Conservation (phyloP, 805 yeast genomes). For the Wickerhamiella siamensis region DNA sequence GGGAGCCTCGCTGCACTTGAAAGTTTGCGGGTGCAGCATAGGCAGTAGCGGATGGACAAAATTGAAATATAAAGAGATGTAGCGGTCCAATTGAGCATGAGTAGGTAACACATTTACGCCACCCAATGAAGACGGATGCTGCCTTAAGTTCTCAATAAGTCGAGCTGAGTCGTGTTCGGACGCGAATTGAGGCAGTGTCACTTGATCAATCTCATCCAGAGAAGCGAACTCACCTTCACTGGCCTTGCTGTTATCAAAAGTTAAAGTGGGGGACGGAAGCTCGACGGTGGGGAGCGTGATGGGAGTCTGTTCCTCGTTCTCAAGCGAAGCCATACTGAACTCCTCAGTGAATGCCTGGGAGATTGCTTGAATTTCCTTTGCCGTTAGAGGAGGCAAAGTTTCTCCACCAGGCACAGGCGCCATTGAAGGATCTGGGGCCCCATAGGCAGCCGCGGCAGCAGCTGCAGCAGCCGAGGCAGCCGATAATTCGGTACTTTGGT, state of each 20-base stretch:
- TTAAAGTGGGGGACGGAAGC: not conserved
- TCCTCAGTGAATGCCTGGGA: not conserved
- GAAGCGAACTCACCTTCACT: not conserved
- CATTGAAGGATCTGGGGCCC: not conserved
- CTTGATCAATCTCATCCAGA: not conserved
- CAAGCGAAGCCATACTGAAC: not conserved
- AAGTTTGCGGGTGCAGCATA: slow-evolving; percentile 23
- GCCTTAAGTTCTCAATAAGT: slow-evolving; percentile 7
- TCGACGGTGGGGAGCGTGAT: not conserved
- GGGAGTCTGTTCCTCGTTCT: not conserved
- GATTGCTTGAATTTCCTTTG: not conserved
- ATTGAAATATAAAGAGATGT: slow-evolving; percentile 22
- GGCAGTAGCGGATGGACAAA: slow-evolving; percentile 25
- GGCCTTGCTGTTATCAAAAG: not conserved
- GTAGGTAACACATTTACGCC: slow-evolving; percentile 8
- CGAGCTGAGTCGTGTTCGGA: slow-evolving; percentile 4
- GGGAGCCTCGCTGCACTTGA: slow-evolving; percentile 20
- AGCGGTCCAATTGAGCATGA: slow-evolving; percentile 20
- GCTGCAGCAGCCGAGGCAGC: too few relatives aligned
- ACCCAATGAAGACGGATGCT: slow-evolving; percentile 1
- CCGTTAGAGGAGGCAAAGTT: not conserved
- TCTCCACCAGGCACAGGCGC: not conserved
- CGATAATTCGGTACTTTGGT: too few relatives aligned
- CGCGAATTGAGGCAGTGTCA: slow-evolving; percentile 4
- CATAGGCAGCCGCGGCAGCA: too few relatives aligned